Base-by-base conservation (phyloP, 345 rosid species). In the Dovyalis caffra region DNA sequence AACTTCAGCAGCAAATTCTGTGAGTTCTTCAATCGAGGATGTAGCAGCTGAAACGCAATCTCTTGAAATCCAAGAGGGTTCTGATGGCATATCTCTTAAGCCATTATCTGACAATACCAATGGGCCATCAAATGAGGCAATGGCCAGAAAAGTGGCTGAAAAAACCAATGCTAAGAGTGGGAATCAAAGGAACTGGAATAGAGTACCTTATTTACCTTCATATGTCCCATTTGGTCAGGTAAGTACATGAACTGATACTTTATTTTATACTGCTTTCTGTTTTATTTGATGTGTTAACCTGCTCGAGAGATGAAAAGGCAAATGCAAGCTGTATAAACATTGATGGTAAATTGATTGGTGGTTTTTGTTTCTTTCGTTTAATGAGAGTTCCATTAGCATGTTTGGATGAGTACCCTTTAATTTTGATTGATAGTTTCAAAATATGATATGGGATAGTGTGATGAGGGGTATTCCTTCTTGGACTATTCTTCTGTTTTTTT, bases 171-270 rank as follows among this genome's bases (percentile, higher is more conserved):
- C 65, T 29, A 78, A 74, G 72, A 77, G 49, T 65, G 87, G 82
- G 53, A 87, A 81, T 69, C 81, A 81, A 56, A 89, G 89, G 69
- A 84, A 77, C 74, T 93, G 98, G 97, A 80, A 70, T 33, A 81
- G 85, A 72, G 93, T 91, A 76, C 97, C 99, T 57, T 88, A 85
- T 83, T 83, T 95, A 77, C 99, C 97, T 62, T 91, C 97, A 65
- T 95, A 95, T 83, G 91, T 95, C 31, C 99, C 99, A 56, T 95
- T 95, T 87, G 99, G 99, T 62, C 82, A 92, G 97, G 97, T 92
- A 81, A 61, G 67, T n/a, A 33, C 66, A 35, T 69, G 78, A 37
- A 60, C 47, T 66, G 32, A 15, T 71, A 51, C 73, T 64, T 77
- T 33, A 31, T 72, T 71, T 67, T 15, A 64, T 68, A 60, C 49